These are phyloP conservation scores for Uronychia binucleata DNA, from an alignment of 73 alveolate genomes.

Conservation along the genomic window DNA sequence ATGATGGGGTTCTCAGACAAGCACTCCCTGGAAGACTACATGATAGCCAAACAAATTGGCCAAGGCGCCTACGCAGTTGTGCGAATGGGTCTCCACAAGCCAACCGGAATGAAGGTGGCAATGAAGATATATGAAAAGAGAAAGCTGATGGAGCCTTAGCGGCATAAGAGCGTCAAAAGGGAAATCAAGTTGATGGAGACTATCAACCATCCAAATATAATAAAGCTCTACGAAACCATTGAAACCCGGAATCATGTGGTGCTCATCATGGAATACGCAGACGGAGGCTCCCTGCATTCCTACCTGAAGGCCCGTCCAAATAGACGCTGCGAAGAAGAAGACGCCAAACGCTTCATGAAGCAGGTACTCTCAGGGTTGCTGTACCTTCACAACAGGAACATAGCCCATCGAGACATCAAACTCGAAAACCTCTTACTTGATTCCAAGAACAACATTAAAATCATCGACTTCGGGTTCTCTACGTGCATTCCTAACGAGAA, in stretches of 20 bases:
- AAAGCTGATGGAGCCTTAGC: conserved; percentile 71
- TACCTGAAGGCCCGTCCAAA: conserved; percentile 67
- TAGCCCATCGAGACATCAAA: conserved; percentile 91
- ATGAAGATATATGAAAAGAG: conserved; percentile 85
- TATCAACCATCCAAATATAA: conserved; percentile 87
- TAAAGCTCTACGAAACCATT: conserved; percentile 89
- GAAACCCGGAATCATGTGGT: conserved; percentile 86
- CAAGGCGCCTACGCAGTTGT: conserved; percentile 94
- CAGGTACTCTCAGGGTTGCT: conserved; percentile 78
- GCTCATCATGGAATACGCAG: conserved; percentile 86
- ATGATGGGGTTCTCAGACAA: background rate
- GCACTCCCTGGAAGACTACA: conserved; percentile 73
- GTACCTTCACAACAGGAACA: conserved; percentile 80
- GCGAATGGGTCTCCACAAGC: conserved; percentile 84
- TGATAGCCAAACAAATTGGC: conserved; percentile 80
- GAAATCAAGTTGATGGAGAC: conserved; percentile 80
- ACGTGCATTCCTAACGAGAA: conserved; percentile 75
- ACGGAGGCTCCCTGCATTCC: conserved; percentile 81
- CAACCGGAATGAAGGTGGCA: conserved; percentile 82
- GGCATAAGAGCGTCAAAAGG: conserved; percentile 78
- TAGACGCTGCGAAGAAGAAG: conserved; percentile 77
- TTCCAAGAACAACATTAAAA: conserved; percentile 59
- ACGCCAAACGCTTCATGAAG: conserved; percentile 74
- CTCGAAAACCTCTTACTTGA: conserved; percentile 83
- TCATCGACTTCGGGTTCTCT: conserved; percentile 79